Conservation (phyloP, 768 basidiomycete genomes). For the Holtermannia corniformis region DNA sequence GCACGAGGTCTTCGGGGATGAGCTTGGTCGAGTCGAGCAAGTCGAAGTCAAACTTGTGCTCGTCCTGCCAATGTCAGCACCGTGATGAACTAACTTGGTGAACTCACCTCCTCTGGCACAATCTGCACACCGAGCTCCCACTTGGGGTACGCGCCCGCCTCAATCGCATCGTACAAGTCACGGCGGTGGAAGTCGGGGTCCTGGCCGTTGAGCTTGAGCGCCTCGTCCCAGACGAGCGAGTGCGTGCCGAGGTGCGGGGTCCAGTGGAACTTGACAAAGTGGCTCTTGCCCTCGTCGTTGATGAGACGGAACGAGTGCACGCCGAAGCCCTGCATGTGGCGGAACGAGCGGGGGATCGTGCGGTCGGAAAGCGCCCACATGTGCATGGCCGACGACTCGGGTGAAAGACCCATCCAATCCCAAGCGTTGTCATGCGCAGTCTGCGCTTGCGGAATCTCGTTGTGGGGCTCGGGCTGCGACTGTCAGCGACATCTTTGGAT, state of each 20-base stretch:
- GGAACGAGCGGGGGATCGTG: conserved; percentile 70
- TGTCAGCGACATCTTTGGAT: conserved; percentile 60
- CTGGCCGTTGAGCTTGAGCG: conserved; percentile 62
- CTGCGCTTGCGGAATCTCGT: conserved; percentile 50
- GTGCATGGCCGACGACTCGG: conserved; percentile 46
- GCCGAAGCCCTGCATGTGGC: conserved; percentile 76
- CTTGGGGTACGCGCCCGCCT: conserved; percentile 58
- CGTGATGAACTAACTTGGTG: no score
- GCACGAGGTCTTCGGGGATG: conserved; percentile 73
- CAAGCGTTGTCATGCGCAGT: conserved; percentile 71
- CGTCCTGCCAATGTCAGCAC: no score
- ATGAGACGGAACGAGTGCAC: conserved; percentile 76
- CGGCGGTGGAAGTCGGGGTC: conserved; percentile 88
- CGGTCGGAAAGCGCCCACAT: conserved; percentile 81
- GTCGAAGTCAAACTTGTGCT: conserved; percentile 78
- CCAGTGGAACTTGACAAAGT: conserved; percentile 85
- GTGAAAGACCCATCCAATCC: conserved; percentile 67
- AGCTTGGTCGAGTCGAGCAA: conserved; percentile 81
- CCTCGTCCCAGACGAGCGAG: conserved; percentile 80
- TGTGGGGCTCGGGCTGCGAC: conserved; percentile 74
- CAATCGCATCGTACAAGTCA: conserved; percentile 74
- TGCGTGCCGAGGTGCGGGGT: conserved; percentile 76
- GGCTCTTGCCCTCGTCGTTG: conserved; percentile 56
- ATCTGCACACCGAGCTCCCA: conserved; percentile 72
- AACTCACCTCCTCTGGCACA: conserved; percentile 60